Percentiles rank a stretch among this genome's conserved stretches.
These are phyloP conservation scores for Catharanthus roseus DNA, from an alignment of 257 asterid species.

Conservation along the genomic window DNA sequence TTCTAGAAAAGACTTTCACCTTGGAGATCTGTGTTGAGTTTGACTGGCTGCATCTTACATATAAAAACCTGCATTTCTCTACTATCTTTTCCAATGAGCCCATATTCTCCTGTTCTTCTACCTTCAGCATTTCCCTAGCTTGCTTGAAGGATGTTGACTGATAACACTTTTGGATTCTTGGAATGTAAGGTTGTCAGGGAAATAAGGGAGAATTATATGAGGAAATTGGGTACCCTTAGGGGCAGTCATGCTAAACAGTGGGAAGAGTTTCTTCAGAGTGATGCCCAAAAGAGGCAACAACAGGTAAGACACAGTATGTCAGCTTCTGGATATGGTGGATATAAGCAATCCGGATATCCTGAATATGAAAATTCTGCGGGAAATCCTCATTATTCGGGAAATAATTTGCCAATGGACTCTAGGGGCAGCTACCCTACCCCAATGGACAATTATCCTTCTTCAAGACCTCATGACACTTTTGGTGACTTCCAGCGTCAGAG, in stretches of 20 bases:
- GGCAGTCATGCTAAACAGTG: slow-evolving; percentile 66
- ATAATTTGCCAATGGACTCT: slow-evolving; percentile 42
- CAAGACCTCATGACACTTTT: slow-evolving; percentile 56
- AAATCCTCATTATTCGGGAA: slow-evolving; percentile 50
- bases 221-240: slow-evolving; percentile 51
- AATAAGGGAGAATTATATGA: slow-evolving; percentile 61
- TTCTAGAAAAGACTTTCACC: not conserved
- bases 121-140: slow-evolving; percentile 4
- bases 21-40: not conserved
- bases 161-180: slow-evolving; percentile 19
- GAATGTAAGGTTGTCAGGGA: slow-evolving; percentile 59
- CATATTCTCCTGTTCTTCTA: not conserved
- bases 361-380: slow-evolving; percentile 51
- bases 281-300: slow-evolving; percentile 61
- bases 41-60: not conserved
- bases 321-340: slow-evolving; percentile 50
- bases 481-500: slow-evolving; percentile 68
- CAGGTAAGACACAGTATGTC: slow-evolving; percentile 41
- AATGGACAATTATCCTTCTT: slow-evolving; percentile 56
- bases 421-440: slow-evolving; percentile 61
- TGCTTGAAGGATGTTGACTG: slow-evolving; percentile 6
- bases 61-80: not conserved
- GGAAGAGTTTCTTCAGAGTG: slow-evolving; percentile 76
- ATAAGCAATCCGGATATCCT: slow-evolving; percentile 42
- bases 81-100: not conserved